Base-by-base conservation (phyloP, 73 alveolate species). In the Paraurostyla sp. region DNA sequence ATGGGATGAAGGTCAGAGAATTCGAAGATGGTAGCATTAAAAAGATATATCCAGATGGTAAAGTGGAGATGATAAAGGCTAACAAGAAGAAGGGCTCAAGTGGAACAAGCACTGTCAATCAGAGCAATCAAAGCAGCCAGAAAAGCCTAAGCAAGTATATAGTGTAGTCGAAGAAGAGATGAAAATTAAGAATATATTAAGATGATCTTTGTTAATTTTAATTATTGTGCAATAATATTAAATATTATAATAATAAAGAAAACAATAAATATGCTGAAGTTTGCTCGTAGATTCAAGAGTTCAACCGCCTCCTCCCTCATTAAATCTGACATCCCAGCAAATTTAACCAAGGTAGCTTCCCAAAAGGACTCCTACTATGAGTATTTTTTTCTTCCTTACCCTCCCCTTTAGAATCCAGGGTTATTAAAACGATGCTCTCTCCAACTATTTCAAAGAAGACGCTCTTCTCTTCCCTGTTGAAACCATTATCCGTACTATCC, bases 1-100 rank as follows among this genome's bases (percentile, higher is more conserved):
- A 96, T 90, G 99, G 99, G 27, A 93, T 94, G 16, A 93, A 91
- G 62, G 97, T 91, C 46, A 92, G 98, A 76, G 92, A 93, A 71
- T 94, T 84, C 84, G 95, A 93, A n/a, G 98, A 96, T 88, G 99
- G 99, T 15, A 92, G 92, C 63, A 93, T 92, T 6, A 88, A 93
- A 57, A 91, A 92, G 89, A 94, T 88, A 36, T 71, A 75, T 54
- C 90, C 97, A 38, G 99, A 95, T 73, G 99, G 99, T 15, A 60
- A 71, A 82, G 93, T 91, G 15, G 94, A 85, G 52, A 50, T 83
- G 32, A 50, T 71, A n/a, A 4, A 48, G 49, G 18, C 25, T 0
- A 42, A 22, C 13, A 46, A 41, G 51, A 73, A 48, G 52, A 73
- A 73, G 40, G 33, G n/a, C n/a, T n/a, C n/a, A n/a, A n/a, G n/a